These are phyloP conservation scores for Dysphania ambrosioides DNA, from an alignment of 148 eudicot genomes.

Conservation along the genomic window DNA sequence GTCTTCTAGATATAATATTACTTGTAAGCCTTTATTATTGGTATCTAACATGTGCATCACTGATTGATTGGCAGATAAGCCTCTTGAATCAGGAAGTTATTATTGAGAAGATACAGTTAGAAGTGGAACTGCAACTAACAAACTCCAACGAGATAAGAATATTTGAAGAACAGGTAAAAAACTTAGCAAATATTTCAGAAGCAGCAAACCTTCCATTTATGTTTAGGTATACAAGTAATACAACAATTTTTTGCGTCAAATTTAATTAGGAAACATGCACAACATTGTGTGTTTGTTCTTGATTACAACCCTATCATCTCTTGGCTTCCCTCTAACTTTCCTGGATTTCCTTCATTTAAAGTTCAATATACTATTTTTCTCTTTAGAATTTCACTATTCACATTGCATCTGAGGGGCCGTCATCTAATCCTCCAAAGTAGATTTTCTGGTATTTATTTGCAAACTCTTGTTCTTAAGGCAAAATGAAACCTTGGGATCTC, in stretches of 20 bases:
- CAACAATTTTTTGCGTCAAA: neutral
- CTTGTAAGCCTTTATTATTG: slow-evolving; percentile 11
- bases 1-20: neutral
- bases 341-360: neutral
- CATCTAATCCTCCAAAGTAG: neutral
- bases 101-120: slow-evolving; percentile 87
- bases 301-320: neutral
- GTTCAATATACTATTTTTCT: neutral
- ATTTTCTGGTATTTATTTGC: neutral
- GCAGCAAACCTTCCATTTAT: neutral
- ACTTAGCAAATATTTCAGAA: neutral
- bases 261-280: neutral
- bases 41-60: neutral
- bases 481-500: neutral
- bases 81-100: slow-evolving; percentile 93
- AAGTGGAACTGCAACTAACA: slow-evolving; percentile 66
- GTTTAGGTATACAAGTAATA: too few relatives aligned
- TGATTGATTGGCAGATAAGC: slow-evolving; percentile 62
- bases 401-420: neutral
- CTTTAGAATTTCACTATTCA: neutral
- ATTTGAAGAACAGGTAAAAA: slow-evolving; percentile 80
- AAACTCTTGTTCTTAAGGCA: neutral
- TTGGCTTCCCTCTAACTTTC: slow-evolving; percentile 1
- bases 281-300: neutral
- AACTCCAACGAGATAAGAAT: slow-evolving; percentile 77